Evolutionary conservation across 495 filamentous ascomycete genomes (phyloP).

Genomic region (Diplogelasinospora grovesii): DNA sequence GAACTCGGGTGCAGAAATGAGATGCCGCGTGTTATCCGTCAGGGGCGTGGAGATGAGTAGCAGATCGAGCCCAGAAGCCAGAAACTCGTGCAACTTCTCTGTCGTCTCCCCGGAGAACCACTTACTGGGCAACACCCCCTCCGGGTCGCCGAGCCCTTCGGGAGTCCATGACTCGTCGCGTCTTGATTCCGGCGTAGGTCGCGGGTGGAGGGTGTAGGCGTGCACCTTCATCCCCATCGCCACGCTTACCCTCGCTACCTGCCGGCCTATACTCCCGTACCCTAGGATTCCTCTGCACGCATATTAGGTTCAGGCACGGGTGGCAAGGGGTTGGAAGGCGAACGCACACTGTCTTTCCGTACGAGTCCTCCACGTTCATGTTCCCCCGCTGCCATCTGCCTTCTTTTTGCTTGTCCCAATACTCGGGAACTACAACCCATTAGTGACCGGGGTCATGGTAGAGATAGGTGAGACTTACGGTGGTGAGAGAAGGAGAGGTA

Average conservation of each 20-base stretch:
- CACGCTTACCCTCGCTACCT: slow-evolving; percentile 61
- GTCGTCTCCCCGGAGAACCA: slow-evolving; percentile 68
- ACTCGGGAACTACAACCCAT: slow-evolving; percentile 39
- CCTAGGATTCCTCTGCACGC: slow-evolving; percentile 63
- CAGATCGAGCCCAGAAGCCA: slow-evolving; percentile 64
- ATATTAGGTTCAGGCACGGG: neutral
- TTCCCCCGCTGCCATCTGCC: slow-evolving; percentile 41
- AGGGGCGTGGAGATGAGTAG: slow-evolving; percentile 69
- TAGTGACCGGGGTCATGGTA: neutral
- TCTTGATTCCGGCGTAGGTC: slow-evolving; percentile 48
- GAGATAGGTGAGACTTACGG: slow-evolving; percentile 21
- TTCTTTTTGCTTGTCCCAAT: slow-evolving; percentile 46
- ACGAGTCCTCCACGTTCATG: slow-evolving; percentile 33
- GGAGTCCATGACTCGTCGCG: slow-evolving; percentile 63
- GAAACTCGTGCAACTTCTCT: slow-evolving; percentile 56
- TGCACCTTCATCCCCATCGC: slow-evolving; percentile 76
- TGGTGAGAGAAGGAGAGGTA: slow-evolving; percentile 44
- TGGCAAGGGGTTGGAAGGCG: neutral
- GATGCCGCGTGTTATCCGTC: slow-evolving; percentile 58
- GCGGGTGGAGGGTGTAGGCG: slow-evolving; percentile 71
- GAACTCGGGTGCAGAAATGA: slow-evolving; percentile 62
- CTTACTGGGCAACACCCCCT: slow-evolving; percentile 60
- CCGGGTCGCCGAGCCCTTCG: slow-evolving; percentile 68
- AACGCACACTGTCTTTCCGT: slow-evolving; percentile 41
- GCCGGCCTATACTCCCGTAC: slow-evolving; percentile 78